These are phyloP conservation scores for Didymella pomorum DNA, from an alignment of 2,329 filamentous ascomycete species.

Conservation along the genomic window DNA sequence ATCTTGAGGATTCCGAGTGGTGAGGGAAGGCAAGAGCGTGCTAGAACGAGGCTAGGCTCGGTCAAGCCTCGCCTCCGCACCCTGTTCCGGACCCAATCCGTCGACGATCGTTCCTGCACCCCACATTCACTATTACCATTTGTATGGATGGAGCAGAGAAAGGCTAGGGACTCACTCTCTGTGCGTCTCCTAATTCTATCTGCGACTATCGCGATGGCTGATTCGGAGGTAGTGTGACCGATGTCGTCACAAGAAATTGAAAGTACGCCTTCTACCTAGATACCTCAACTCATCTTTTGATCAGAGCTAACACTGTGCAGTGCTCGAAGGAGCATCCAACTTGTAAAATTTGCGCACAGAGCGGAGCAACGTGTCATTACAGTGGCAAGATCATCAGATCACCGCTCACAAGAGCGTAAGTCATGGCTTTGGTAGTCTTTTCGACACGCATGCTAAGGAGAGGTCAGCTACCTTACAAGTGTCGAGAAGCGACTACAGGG, in stretches of 20 bases:
- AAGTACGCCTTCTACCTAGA: slow-evolving; percentile 12
- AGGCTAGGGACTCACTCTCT: slow-evolving; percentile 26
- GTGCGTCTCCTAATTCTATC: slow-evolving; percentile 11
- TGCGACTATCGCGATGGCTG: slow-evolving; percentile 6
- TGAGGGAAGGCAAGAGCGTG: too few species aligned
- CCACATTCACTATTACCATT: slow-evolving; percentile 11
- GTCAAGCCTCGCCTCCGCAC: slow-evolving; percentile 7
- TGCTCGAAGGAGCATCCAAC: slow-evolving; percentile 38
- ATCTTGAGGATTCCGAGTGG: too few species aligned
- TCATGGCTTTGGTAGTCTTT: background rate
- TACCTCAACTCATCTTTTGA: background rate
- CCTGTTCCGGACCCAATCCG: background rate
- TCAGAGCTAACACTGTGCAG: slow-evolving; percentile 8
- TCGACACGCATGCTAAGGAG: background rate
- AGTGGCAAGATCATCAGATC: slow-evolving; percentile 37
- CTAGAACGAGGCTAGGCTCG: background rate
- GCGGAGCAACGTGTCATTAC: slow-evolving; percentile 32
- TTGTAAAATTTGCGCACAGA: slow-evolving; percentile 33
- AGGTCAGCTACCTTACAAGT: slow-evolving; percentile 29
- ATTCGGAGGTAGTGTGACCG: slow-evolving; percentile 30
- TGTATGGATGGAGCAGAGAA: slow-evolving; percentile 38
- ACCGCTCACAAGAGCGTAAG: slow-evolving; percentile 34
- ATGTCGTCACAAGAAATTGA: slow-evolving; percentile 38
- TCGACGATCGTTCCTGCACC: slow-evolving; percentile 6
- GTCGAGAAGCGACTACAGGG: slow-evolving; percentile 34